phyloP scores from a whole-genome alignment of 1,139 yeast species.

The Nakaseomyces kungkrabaensis region DNA sequence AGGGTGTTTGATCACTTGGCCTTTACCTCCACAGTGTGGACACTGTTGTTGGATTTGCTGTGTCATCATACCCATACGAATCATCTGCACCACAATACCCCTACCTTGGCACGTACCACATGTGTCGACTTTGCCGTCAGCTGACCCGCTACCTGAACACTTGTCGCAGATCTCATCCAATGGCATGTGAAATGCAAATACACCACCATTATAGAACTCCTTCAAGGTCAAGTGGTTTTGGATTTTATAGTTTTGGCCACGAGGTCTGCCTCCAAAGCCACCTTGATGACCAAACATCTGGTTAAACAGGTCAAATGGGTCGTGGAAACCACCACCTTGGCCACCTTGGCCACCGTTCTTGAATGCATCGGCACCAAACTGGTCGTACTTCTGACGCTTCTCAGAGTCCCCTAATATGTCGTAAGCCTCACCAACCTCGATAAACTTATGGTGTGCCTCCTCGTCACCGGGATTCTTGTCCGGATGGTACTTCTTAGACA shows the following conservation, averaged over 20 bases:
- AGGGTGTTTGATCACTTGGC: conserved; percentile 49
- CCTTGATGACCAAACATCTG: conserved; percentile 48
- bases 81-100: conserved; percentile 57
- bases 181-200: conserved; percentile 50
- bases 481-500: conserved; percentile 87
- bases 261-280: conserved; percentile 38
- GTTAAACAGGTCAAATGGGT: conserved; percentile 65
- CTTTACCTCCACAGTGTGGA: conserved; percentile 72
- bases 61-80: conserved; percentile 82
- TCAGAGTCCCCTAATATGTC: conserved; percentile 73
- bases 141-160: conserved; percentile 80
- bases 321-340: conserved; percentile 35
- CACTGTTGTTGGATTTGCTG: conserved; percentile 77
- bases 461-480: conserved; percentile 83
- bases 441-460: conserved; percentile 73
- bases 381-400: conserved; percentile 64
- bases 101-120: conserved; percentile 67
- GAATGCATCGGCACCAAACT: conserved; percentile 76
- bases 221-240: conserved; percentile 46
- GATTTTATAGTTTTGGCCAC: conserved; percentile 60
- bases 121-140: conserved; percentile 56
- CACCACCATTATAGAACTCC: conserved; percentile 63
- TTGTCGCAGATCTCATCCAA: conserved; percentile 65
- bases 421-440: conserved; percentile 89
- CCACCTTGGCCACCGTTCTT: conserved; percentile 37